Evolutionary conservation across 148 eudicot species (phyloP), one percentile per base, ranked within the genome.

Genomic region (Heliosperma pusillum): DNA sequence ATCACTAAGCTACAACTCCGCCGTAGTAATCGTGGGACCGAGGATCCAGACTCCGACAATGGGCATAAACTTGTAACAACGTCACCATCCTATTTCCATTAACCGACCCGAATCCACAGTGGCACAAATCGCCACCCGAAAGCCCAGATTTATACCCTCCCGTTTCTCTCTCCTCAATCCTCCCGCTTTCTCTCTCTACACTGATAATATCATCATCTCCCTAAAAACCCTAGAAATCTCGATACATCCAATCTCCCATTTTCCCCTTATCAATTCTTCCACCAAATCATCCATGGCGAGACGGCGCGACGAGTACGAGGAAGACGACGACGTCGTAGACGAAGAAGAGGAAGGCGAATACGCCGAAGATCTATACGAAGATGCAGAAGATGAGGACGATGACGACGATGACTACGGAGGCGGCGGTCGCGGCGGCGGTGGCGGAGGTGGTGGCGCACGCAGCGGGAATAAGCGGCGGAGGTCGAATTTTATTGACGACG

Each of bases 401-500:
- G 89, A 87, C 19, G 87, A 83, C 16, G 85, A 82, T 1, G 83
- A 71, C 52, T 84, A 30, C 20, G 24, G 66, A 10, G 76, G 36
- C 52, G 36, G 24, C 22, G 75, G 26, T 70, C 61, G 33, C 40
- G 62, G 44, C 12, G 79, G 42, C 4, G 59, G 36, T 6, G 20
- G 71, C 3, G 45, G 79, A 12, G 75, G 83, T 1, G 78, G 75
- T 55, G 47, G 42, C 9, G 42, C 4, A 36, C 42, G 42, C 42
- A 10, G 66, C 21, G 72, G 65, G 22, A 79, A 80, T n/a, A 92
- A 90, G 87, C 83, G 93, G 52, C 50, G 77, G 47, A 86, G 90
- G 86, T 84, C 91, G 68, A 74, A 80, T 1, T 92, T 80, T 57
- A 86, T 92, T 1, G 97, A 92, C 42, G 93, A 88, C 26, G 80